These are phyloP conservation scores for Chlamydomonas incerta DNA, from an alignment of 139 green algal genomes.

Conservation along the genomic window DNA sequence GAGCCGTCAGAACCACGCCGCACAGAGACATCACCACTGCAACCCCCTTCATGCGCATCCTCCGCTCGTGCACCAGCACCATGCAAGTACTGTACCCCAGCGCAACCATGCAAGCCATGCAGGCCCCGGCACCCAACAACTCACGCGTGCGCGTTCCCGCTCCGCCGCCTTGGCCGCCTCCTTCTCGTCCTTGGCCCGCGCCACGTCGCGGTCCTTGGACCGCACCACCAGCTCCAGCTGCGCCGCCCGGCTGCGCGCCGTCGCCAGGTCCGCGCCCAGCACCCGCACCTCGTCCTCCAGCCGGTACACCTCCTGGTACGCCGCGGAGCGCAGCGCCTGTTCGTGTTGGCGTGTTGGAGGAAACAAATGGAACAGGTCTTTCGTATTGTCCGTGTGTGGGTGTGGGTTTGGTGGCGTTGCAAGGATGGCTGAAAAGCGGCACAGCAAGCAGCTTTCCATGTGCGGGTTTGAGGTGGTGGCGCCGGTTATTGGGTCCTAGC, in stretches of 20 bases:
- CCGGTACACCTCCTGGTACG: slow-evolving; percentile 48
- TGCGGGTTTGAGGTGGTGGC: no score
- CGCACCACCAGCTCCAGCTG: slow-evolving; percentile 51
- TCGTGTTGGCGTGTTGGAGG: no score
- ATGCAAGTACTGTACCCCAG: no score
- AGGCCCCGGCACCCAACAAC: neutral
- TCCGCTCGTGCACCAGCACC: no score
- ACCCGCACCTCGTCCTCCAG: slow-evolving; percentile 39
- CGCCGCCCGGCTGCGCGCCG: neutral
- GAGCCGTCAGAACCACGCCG: no score
- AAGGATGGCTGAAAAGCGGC: no score
- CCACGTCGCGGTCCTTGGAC: slow-evolving; percentile 45
- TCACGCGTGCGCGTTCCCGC: slow-evolving; percentile 44
- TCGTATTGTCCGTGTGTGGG: neutral
- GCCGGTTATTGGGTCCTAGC: no score
- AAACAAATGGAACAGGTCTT: no score
- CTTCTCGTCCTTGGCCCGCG: slow-evolving; percentile 39
- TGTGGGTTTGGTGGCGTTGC: no score
- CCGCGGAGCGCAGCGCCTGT: slow-evolving; percentile 37
- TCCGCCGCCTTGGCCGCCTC: slow-evolving; percentile 48
- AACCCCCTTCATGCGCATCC: no score
- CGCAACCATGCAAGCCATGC: no score
- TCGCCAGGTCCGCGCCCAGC: slow-evolving; percentile 10
- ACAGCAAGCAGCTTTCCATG: no score
- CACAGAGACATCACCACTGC: neutral